Base-by-base conservation (phyloP, 2,329 filamentous ascomycete species). In the Tothia fuscella region DNA sequence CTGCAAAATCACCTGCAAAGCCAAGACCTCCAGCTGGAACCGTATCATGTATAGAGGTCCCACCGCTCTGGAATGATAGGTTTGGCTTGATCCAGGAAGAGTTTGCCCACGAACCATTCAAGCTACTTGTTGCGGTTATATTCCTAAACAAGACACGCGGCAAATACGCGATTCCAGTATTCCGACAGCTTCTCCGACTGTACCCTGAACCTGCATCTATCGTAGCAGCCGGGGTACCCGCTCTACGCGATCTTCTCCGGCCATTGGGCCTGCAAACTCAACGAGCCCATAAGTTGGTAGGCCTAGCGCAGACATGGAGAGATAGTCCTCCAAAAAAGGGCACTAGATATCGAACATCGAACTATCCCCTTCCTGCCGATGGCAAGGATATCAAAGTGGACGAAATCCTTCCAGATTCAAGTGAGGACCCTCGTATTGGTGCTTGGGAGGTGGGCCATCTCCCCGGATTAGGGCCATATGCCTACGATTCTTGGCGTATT, bases 51-150 rank as follows among this genome's bases (percentile, higher is more conserved):
- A 45, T 46, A 20, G 16, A 33, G 16, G 46, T 31, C 14, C 44
- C 44, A 5, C 38, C 44, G 7, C 28, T 41, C n/a, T 28, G 20
- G 16, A 20, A 26, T 5, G 5, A 7, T 10, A 33, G 14, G 4
- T 94, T 93, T 54, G 87, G 87, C 0, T 70, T 95, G 2, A 76
- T 94, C 28, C 88, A 95, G 56, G 88, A 94, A 56, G 72, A 79
- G 48, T 72, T 93, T 13, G 76, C 78, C 2, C 60, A 73, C 38
- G 72, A 86, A 43, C 82, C 87, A 0, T 94, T 93, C 58, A 79
- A 78, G 48, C 72, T 95, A 2, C 71, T 94, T 2, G 68, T 94
- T 22, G 86, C 82, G 10, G 79, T 87, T 4, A 86, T 84, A 0
- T 88, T 94, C 51, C 75, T 94, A 22, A 89, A 89, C 57, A 78